These are phyloP conservation scores for Asterophora lycoperdoides DNA, from an alignment of 768 basidiomycete genomes.

Conservation along the genomic window DNA sequence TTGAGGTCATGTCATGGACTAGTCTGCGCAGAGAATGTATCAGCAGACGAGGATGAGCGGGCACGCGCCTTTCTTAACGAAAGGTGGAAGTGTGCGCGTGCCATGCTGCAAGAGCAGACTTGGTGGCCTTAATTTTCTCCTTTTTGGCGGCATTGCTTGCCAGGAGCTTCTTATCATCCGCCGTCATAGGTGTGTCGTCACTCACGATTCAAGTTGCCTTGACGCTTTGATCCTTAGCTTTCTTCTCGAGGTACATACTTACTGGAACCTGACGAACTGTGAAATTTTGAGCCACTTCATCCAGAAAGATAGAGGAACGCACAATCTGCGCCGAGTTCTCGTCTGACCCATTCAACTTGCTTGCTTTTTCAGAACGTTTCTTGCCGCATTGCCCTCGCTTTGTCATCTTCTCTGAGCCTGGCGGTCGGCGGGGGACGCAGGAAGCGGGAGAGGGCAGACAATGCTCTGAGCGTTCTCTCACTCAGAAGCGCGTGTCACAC, in stretches of 20 bases:
- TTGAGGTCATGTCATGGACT: slow-evolving; percentile 50
- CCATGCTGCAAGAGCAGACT: slow-evolving; percentile 59
- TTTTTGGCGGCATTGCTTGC: slow-evolving; percentile 69
- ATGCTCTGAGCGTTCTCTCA: no score
- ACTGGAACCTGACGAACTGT: slow-evolving; percentile 86
- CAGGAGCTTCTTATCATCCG: slow-evolving; percentile 71
- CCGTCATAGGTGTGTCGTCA: slow-evolving; percentile 75
- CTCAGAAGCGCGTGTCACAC: no score
- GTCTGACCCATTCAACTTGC: no score
- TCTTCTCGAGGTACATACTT: slow-evolving; percentile 90
- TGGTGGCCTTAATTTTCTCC: slow-evolving; percentile 57
- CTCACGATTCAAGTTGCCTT: slow-evolving; percentile 84
- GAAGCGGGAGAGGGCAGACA: no score
- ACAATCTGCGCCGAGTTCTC: slow-evolving; percentile 65
- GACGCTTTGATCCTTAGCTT: slow-evolving; percentile 86
- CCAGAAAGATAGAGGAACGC: slow-evolving; percentile 21
- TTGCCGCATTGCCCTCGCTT: no score
- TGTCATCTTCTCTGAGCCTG: no score
- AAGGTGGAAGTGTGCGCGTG: slow-evolving; percentile 56
- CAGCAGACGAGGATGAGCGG: neutral
- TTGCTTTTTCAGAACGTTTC: no score
- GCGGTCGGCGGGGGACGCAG: no score
- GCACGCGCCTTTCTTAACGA: slow-evolving; percentile 60
- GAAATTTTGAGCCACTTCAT: neutral
- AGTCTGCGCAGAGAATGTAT: slow-evolving; percentile 42